Evolutionary conservation across 331 rosid genomes (phyloP).

Genomic region (Erythrophleum ivorense): DNA sequence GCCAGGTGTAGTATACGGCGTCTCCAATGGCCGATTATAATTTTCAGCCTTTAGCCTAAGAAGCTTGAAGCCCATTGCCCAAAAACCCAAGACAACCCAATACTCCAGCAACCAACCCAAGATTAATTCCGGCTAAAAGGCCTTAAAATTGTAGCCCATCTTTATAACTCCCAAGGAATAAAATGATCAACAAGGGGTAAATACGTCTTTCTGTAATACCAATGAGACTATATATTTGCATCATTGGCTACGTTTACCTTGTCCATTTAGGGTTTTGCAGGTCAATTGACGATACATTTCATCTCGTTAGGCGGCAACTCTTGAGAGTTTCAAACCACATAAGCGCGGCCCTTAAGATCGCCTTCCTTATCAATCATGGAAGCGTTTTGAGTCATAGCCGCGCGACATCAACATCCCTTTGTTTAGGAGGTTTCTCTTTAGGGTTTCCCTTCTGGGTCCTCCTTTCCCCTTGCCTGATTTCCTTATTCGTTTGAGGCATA

Average conservation of each 20-base stretch:
- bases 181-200: neutral
- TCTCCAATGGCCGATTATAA: too few relatives aligned
- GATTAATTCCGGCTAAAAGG: neutral
- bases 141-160: neutral
- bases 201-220: neutral
- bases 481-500: slow-evolving; percentile 22
- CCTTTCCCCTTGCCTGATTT: slow-evolving; percentile 40
- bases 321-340: neutral
- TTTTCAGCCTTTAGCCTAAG: too few relatives aligned
- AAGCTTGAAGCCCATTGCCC: too few relatives aligned
- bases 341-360: slow-evolving; percentile 83
- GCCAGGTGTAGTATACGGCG: too few relatives aligned
- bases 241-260: neutral
- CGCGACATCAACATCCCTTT: slow-evolving; percentile 42
- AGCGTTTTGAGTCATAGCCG: slow-evolving; percentile 73
- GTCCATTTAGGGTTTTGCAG: neutral
- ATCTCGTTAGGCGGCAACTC: neutral
- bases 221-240: neutral
- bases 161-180: neutral
- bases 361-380: slow-evolving; percentile 64
- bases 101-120: neutral
- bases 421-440: slow-evolving; percentile 41
- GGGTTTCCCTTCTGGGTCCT: slow-evolving; percentile 67
- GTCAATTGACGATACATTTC: neutral
- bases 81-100: neutral